Evolutionary conservation across 2,329 filamentous ascomycete species (phyloP).

Genomic region (Phaeosphaeriaceae sp.): DNA sequence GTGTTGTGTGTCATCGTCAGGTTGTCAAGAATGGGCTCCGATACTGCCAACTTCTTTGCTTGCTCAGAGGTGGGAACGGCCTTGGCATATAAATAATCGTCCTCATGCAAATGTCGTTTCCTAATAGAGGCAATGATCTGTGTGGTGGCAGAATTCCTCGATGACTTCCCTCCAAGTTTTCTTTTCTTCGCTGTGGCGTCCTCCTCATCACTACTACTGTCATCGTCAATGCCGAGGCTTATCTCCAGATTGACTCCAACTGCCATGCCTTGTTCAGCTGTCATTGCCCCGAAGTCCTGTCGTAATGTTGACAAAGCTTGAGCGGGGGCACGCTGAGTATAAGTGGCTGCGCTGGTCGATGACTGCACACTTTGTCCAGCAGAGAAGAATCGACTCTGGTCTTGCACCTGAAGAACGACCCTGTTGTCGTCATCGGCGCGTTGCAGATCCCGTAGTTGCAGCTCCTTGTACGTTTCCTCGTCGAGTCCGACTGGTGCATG

Average conservation of each 20-base stretch:
- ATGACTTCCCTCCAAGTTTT: constrained; percentile 73
- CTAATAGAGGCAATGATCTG: constrained; percentile 71
- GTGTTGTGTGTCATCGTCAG: constrained; percentile 86
- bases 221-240: constrained; percentile 72
- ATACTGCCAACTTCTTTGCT: constrained; percentile 43
- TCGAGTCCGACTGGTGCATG: constrained; percentile 71
- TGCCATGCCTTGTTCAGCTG: constrained; percentile 37
- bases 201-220: constrained; percentile 63
- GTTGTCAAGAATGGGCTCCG: constrained; percentile 63
- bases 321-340: constrained; percentile 72
- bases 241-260: constrained; percentile 63
- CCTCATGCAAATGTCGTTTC: constrained; percentile 66
- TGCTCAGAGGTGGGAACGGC: constrained; percentile 33
- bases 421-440: constrained; percentile 76
- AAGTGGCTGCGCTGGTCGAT: constrained; percentile 61
- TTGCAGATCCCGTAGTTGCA: constrained; percentile 81
- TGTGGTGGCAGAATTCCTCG: constrained; percentile 68
- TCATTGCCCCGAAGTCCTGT: constrained; percentile 63
- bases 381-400: constrained; percentile 84
- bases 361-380: constrained; percentile 52
- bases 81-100: constrained; percentile 42
- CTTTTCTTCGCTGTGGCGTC: constrained; percentile 63
- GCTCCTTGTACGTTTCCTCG: constrained; percentile 74
- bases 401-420: constrained; percentile 84
- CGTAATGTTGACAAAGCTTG: constrained; percentile 72